Conservation (phyloP, 108 stramenopile species). For the Cylindrotheca closterium region DNA sequence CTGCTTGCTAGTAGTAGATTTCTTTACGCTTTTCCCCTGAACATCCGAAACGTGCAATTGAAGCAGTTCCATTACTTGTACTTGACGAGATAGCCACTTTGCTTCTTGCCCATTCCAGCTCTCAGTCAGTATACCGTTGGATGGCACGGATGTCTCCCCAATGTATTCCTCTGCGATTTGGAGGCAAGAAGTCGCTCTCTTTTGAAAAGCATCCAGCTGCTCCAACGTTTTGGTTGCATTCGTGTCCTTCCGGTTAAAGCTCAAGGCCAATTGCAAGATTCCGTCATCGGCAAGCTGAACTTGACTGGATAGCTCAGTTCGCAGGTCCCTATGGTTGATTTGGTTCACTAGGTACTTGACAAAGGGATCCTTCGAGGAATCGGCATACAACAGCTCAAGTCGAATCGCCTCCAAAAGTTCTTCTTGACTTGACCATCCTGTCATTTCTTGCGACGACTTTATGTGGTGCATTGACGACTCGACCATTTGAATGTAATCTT, state of each 20-base stretch:
- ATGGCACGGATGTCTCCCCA: background rate
- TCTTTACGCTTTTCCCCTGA: no score
- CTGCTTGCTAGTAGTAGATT: background rate
- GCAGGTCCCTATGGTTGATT: background rate
- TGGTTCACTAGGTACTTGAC: background rate
- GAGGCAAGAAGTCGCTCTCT: background rate
- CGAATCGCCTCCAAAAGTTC: background rate
- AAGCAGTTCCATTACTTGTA: background rate
- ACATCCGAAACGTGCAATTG: background rate
- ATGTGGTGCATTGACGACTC: background rate
- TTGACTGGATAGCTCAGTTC: background rate
- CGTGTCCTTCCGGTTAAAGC: background rate
- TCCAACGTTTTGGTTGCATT: background rate
- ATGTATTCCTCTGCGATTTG: background rate
- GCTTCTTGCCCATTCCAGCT: background rate
- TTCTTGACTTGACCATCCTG: background rate
- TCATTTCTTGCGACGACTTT: background rate
- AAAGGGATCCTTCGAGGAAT: background rate
- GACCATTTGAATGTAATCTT: background rate
- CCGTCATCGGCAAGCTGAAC: background rate
- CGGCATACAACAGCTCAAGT: background rate
- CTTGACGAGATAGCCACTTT: background rate
- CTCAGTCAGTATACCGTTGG: background rate
- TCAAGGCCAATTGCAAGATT: background rate
- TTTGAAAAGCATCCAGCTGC: background rate